phyloP scores from a whole-genome alignment of 192 early-diverging fungal species.

The Chytriomyces hyalinus region DNA sequence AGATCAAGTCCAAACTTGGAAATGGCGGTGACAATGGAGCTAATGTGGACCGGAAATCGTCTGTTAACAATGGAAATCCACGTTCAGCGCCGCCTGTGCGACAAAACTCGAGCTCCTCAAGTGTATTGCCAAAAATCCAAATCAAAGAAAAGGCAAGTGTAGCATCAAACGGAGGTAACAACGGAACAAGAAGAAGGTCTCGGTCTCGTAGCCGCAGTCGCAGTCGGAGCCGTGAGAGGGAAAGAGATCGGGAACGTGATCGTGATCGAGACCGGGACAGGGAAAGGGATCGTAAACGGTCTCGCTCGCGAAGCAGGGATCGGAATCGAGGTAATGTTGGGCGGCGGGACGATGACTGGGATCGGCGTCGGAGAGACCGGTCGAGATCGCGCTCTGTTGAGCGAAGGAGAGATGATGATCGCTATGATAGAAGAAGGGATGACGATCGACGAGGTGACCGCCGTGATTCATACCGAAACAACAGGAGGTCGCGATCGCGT shows the following conservation, averaged over 20 bases:
- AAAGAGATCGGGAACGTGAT: constrained; percentile 23
- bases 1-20: constrained; percentile 11
- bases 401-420: constrained; percentile 21
- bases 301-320: constrained; percentile 21
- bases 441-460: not conserved
- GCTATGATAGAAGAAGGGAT: not conserved
- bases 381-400: not conserved
- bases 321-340: constrained; percentile 4
- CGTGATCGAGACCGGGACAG: constrained; percentile 31
- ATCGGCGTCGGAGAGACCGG: constrained; percentile 1
- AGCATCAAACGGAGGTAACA: not conserved
- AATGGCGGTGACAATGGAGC: not conserved
- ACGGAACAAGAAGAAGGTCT: not conserved
- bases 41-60: not conserved
- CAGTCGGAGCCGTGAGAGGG: constrained; percentile 23
- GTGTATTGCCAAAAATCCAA: constrained; percentile 4
- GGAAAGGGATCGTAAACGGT: constrained; percentile 29
- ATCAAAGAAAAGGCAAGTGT: not conserved
- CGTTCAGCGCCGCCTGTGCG: not conserved
- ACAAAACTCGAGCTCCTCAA: not conserved
- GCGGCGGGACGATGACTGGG: constrained; percentile 9
- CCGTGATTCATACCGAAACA: constrained; percentile 3
- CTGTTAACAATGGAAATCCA: not conserved
- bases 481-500: not conserved
- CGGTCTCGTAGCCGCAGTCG: constrained; percentile 20